Conservation (phyloP, 441 rosid species). For the Jatropha multifida region DNA sequence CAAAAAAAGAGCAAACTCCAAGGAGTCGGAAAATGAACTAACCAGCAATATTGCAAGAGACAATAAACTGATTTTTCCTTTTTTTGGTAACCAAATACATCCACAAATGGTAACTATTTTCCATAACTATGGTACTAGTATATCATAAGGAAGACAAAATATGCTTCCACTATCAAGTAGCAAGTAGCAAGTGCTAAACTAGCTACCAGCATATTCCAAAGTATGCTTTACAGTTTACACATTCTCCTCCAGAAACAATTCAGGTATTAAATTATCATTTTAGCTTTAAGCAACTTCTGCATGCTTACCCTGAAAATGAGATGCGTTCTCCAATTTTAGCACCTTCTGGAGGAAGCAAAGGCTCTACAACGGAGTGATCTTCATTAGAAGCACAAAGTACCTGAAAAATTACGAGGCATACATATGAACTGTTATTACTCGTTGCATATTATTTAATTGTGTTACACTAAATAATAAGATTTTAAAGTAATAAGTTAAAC, state of each 20-base stretch:
- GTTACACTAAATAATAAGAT: too few relatives aligned
- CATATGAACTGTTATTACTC: background rate
- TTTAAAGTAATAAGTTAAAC: too few relatives aligned
- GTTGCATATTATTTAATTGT: too few relatives aligned
- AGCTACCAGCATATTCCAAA: constrained; percentile 6
- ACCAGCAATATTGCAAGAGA: background rate
- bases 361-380: constrained; percentile 80
- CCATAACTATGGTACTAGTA: background rate
- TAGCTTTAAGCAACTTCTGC: background rate
- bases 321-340: constrained; percentile 73
- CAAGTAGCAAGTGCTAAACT: background rate
- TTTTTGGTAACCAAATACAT: background rate
- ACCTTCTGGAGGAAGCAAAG: constrained; percentile 84
- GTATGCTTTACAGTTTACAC: background rate
- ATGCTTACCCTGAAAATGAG: constrained; percentile 71
- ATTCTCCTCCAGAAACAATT: constrained; percentile 10
- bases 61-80: background rate
- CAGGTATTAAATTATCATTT: background rate
- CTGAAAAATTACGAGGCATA: constrained; percentile 34
- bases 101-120: background rate
- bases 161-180: background rate
- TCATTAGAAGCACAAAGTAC: constrained; percentile 86
- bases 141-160: background rate
- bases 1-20: background rate
- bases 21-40: background rate